Percentiles rank a stretch among this genome's conserved stretches.
phyloP scores from a whole-genome alignment of 176 grass and related monocot species.

The Paspalum notatum region DNA sequence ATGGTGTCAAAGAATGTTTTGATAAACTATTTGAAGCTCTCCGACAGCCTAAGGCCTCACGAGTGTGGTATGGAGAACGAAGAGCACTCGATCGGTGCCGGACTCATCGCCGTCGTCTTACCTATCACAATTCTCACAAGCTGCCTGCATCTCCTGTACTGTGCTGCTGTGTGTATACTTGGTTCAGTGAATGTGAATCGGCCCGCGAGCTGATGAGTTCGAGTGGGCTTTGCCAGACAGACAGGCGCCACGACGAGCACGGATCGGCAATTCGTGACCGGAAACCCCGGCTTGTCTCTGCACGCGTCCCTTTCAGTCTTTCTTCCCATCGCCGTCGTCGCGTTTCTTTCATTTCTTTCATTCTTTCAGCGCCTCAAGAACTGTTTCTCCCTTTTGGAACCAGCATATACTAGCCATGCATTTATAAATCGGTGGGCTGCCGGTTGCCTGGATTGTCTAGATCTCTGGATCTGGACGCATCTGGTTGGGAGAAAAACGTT shows the following conservation, averaged over 20 bases:
- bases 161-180: background rate
- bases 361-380: background rate
- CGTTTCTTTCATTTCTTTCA: background rate
- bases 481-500: background rate
- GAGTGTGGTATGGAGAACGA: too few species aligned
- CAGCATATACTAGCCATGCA: background rate
- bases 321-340: background rate
- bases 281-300: background rate
- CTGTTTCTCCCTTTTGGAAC: background rate
- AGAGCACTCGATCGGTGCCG: too few species aligned
- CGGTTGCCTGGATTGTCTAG: background rate
- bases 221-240: background rate
- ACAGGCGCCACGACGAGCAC: too few species aligned
- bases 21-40: too few species aligned
- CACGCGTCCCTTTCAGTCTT: background rate
- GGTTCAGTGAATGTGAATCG: constrained; percentile 19
- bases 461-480: background rate
- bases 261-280: background rate
- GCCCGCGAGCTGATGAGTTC: background rate
- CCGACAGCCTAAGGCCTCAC: too few species aligned
- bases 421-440: constrained; percentile 19
- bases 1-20: too few species aligned
- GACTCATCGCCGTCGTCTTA: too few species aligned
- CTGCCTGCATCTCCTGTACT: background rate
- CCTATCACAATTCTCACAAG: background rate